Evolutionary conservation across 2,329 filamentous ascomycete genomes (phyloP).

Genomic region (Leptographium procerum): DNA sequence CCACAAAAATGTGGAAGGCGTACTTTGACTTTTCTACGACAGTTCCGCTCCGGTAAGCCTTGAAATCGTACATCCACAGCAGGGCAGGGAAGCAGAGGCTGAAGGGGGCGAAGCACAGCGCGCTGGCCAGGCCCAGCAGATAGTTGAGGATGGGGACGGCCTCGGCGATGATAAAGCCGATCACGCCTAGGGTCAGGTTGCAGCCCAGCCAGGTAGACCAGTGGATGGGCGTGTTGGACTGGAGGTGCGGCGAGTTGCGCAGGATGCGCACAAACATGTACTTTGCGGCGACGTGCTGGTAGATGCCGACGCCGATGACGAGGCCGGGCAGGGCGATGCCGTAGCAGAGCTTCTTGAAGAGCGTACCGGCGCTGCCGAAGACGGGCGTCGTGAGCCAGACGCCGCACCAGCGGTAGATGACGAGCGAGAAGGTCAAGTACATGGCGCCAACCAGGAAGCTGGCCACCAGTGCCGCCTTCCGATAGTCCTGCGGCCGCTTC

Average conservation of each 20-base stretch:
- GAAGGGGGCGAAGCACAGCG: constrained; percentile 10
- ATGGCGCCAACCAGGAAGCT: constrained; percentile 37
- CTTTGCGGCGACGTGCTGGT: constrained; percentile 18
- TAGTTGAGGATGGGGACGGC: constrained; percentile 14
- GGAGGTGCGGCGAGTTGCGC: constrained; percentile 19
- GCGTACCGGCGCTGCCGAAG: constrained; percentile 36
- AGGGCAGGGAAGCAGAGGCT: constrained; percentile 11
- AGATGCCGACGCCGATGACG: constrained; percentile 27
- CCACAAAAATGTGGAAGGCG: constrained; percentile 26
- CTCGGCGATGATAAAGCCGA: constrained; percentile 12
- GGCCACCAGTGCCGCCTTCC: constrained; percentile 39
- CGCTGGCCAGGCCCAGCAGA: constrained; percentile 10
- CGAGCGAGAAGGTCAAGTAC: constrained; percentile 38
- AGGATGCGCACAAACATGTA: constrained; percentile 23
- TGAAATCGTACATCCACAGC: constrained; percentile 7
- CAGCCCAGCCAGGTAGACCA: constrained; percentile 18
- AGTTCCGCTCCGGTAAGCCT: constrained; percentile 26
- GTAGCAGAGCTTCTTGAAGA: constrained; percentile 50
- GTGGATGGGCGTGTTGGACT: constrained; percentile 19
- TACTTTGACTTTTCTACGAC: constrained; percentile 24
- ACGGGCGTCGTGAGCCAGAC: constrained; percentile 51
- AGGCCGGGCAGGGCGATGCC: constrained; percentile 46
- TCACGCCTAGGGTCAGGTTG: constrained; percentile 3
- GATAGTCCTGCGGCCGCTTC: constrained; percentile 45
- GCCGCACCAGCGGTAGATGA: constrained; percentile 48